Conservation (phyloP, 768 basidiomycete species). For the Leccinum longicurvipes region DNA sequence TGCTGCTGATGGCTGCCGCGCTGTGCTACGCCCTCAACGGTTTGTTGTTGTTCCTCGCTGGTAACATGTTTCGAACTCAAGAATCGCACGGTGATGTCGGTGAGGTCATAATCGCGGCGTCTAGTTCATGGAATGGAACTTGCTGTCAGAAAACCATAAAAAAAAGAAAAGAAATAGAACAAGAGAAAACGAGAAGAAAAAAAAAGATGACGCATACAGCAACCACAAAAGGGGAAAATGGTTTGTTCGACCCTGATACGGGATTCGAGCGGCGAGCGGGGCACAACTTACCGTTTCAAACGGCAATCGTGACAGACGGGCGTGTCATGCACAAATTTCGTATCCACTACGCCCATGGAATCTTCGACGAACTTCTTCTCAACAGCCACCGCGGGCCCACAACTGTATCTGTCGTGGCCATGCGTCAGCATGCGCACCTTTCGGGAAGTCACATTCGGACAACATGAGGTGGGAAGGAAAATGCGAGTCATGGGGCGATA, state of each 20-base stretch:
- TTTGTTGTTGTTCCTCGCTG: conserved; percentile 16
- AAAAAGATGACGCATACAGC: conserved; percentile 4
- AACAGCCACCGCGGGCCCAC: conserved; percentile 51
- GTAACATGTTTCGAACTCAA: conserved; percentile 33
- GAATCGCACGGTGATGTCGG: conserved; percentile 60
- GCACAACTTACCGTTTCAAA: conserved; percentile 45
- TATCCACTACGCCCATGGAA: conserved; percentile 29
- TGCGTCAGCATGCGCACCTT: conserved; percentile 17
- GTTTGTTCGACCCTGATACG: conserved; percentile 8
- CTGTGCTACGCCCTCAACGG: conserved; percentile 20
- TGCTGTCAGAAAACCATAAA: conserved; percentile 10
- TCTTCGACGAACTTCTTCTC: conserved; percentile 34
- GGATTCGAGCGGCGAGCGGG: conserved; percentile 4
- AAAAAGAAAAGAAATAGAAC: not conserved
- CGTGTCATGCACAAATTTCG: conserved; percentile 45
- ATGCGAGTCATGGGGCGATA: not conserved
- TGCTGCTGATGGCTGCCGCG: conserved; percentile 18
- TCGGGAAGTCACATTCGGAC: conserved; percentile 2
- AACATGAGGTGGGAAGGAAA: conserved; percentile 6
- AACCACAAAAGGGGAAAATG: not conserved
- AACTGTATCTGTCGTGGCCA: conserved; percentile 46
- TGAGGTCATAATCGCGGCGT: conserved; percentile 48
- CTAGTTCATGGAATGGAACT: conserved; percentile 22
- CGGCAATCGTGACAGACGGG: conserved; percentile 62
- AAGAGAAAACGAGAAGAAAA: not conserved